Evolutionary conservation across 2,329 filamentous ascomycete genomes (phyloP).

Genomic region (Hypoxylon sp.): DNA sequence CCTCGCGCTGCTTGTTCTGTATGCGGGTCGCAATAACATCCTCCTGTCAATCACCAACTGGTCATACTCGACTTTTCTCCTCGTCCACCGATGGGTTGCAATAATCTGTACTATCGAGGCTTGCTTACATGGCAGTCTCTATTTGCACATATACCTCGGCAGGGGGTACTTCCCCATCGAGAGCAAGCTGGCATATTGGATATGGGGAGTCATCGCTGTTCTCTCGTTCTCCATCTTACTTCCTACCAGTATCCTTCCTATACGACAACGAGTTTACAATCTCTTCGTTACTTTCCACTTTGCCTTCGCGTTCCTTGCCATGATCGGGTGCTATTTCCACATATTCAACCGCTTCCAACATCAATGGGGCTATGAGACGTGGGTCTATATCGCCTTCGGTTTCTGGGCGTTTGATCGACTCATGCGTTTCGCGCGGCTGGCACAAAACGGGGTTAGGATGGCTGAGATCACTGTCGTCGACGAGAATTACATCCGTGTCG

Average conservation of each 20-base stretch:
- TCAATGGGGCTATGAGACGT: slow-evolving; percentile 41
- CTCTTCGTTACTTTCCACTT: slow-evolving; percentile 46
- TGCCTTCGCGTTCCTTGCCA: slow-evolving; percentile 39
- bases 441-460: slow-evolving; percentile 13
- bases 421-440: slow-evolving; percentile 31
- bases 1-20: slow-evolving; percentile 41
- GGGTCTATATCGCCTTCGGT: slow-evolving; percentile 41
- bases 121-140: slow-evolving; percentile 40
- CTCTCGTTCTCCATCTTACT: slow-evolving; percentile 40
- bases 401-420: slow-evolving; percentile 41
- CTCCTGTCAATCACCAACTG: slow-evolving; percentile 43
- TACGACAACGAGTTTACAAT: slow-evolving; percentile 44
- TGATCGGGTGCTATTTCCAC: slow-evolving; percentile 42
- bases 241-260: slow-evolving; percentile 40
- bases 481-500: slow-evolving; percentile 35
- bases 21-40: slow-evolving; percentile 43
- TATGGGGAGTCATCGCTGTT: slow-evolving; percentile 44
- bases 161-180: neutral
- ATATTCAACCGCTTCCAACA: slow-evolving; percentile 38
- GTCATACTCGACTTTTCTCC: slow-evolving; percentile 44
- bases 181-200: slow-evolving; percentile 23
- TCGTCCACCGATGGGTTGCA: slow-evolving; percentile 44
- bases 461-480: slow-evolving; percentile 23
- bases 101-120: slow-evolving; percentile 45
- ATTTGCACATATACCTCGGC: slow-evolving; percentile 21